A percentile compares a stretch with the other conserved stretches of the same genome.
These are phyloP conservation scores for Eruca vesicaria DNA, from an alignment of 441 rosid species.

Conservation along the genomic window DNA sequence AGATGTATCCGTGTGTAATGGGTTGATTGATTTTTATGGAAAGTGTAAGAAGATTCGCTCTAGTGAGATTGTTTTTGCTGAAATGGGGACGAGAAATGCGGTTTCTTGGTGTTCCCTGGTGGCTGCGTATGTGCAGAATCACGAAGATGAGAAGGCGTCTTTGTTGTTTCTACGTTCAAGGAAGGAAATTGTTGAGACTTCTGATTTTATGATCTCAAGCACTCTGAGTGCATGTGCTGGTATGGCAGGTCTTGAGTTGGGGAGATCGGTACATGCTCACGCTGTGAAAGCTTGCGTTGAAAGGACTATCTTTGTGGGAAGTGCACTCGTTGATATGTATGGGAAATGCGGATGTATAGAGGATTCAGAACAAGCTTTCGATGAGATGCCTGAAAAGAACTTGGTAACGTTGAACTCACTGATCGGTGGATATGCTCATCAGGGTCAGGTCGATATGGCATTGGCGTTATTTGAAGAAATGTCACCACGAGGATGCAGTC, in stretches of 20 bases:
- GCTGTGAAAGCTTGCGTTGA: conserved; percentile 74
- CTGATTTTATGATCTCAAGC: conserved; percentile 74
- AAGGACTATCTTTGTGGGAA: conserved; percentile 63
- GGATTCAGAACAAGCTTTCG: conserved; percentile 56
- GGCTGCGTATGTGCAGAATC: conserved; percentile 70
- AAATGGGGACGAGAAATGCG: conserved; percentile 51
- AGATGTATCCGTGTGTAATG: conserved; percentile 64
- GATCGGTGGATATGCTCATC: conserved; percentile 81
- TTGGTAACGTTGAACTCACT: conserved; percentile 77
- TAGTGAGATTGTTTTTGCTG: conserved; percentile 52
- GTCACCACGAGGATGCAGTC: conserved; percentile 38
- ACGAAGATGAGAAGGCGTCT: conserved; percentile 77
- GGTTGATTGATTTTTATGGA: conserved; percentile 80
- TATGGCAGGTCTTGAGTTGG: conserved; percentile 64
- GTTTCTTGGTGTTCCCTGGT: conserved; percentile 89
- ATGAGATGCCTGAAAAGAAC: conserved; percentile 63
- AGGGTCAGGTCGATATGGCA: conserved; percentile 65
- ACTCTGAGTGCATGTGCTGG: conserved; percentile 74
- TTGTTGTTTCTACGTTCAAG: conserved; percentile 44
- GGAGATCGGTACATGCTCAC: conserved; percentile 69
- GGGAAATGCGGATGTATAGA: conserved; percentile 86
- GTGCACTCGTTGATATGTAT: conserved; percentile 87
- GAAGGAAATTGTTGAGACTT: conserved; percentile 53
- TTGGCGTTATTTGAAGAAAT: conserved; percentile 58
- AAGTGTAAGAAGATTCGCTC: conserved; percentile 59